Evolutionary conservation across 441 rosid genomes (phyloP), one percentile per base, ranked within the genome.

Genomic region (Breynia disticha): DNA sequence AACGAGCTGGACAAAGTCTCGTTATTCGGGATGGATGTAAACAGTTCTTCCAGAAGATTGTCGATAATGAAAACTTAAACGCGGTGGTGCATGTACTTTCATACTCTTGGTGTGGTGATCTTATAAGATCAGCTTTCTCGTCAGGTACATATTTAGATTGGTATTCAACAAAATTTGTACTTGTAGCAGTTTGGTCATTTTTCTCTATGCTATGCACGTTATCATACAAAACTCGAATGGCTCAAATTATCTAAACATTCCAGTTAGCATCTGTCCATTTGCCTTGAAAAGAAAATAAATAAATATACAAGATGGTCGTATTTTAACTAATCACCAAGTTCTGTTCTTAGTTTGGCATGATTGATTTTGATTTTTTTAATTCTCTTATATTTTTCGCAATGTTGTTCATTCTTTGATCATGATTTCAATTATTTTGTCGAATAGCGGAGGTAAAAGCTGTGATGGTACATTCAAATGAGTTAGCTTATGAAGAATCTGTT

Each of bases 391-490:
- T 28, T 28, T 28, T 28, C 35, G 8, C 35, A 28, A 28, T 28
- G 1, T 0, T 28, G 35, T 28, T 28, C 35, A 4, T 28, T 28
- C 35, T 28, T 5, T 41, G 9, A 41, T 13, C 15, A 11, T 42
- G 20, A 17, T 7, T 18, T 54, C 45, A 6, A 24, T 55, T 54
- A 13, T 6, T 17, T 54, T 28, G 35, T 28, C 35, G 44, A 61
- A 16, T 76, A 80, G 97, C 74, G 22, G 82, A 73, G 63, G 65
- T 80, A 52, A 63, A 74, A 52, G 69, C 44, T 55, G 71, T 80
- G 62, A 71, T 73, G 51, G 69, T 81, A 46, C 90, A 82, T 68
- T 80, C 97, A 54, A 89, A 89, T 62, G 97, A 89, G 64, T 79
- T 86, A 55, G 60, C 56, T 48, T 86, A 67, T 16, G 71, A 76